Evolutionary conservation across 2,329 filamentous ascomycete species (phyloP), one percentile per base, ranked within the genome.

Genomic region (Elsinoe arachidis): DNA sequence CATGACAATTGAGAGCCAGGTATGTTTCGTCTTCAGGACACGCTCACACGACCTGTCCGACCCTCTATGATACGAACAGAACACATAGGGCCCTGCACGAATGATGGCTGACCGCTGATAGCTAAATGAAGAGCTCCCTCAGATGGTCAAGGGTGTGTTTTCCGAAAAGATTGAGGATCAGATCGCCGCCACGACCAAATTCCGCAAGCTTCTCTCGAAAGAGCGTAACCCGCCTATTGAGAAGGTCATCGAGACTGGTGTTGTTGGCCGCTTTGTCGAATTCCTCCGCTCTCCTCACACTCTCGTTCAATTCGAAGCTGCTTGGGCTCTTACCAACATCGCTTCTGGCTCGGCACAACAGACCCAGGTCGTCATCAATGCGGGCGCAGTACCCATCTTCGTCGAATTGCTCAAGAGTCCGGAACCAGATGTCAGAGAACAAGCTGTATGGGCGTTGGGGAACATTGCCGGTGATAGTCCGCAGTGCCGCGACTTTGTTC

Each of bases 391-490:
- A 41, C 93, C 93, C 58, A 99, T 99, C 73, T 99, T 99, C 67
- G 92, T 97, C 63, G 92, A 99, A 78, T 82, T 99, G 60, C 80
- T 99, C 63, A 89, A 81, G 70, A 97, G 92, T 79, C 93, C 90
- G 60, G 93, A 99, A 77, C 92, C 93, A 56, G 93, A 99, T 80
- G 93, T 99, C 44, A 83, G 93, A 64, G 93, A 99, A 76, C 93
- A 99, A 76, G 93, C 93, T 58, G 93, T 99, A 57, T 99, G 93
- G 93, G 93, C 93, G 44, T 80, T 99, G 56, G 93, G 93, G 70
- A 99, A 99, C 77, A 99, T 99, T 76, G 93, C 93, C 63, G 93
- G 93, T 76, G 93, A 99, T 73, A 97, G 92, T 79, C 93, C 93
- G 63, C 85, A 90, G 69, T 99, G 93, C 83, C 86, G 93, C 68